Conservation (phyloP, 2,329 filamentous ascomycete genomes). For the Colletotrichum sp. region DNA sequence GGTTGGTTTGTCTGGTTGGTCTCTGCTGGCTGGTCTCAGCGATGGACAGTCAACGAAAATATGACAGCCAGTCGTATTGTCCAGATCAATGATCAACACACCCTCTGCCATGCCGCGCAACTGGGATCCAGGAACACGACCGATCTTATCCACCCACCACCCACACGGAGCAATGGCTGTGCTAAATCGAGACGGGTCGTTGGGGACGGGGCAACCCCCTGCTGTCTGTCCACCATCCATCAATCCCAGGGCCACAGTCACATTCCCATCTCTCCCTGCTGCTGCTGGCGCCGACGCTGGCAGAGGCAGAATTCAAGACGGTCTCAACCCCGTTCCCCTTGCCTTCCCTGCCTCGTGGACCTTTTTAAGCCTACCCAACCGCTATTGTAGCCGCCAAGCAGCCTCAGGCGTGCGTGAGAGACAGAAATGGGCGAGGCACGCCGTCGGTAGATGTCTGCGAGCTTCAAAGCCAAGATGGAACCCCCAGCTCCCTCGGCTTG, state of each 20-base stretch:
- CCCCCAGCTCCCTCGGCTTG: background rate
- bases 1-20: background rate
- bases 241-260: background rate
- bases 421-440: background rate
- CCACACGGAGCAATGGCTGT: conserved; percentile 10
- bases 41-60: background rate
- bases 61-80: conserved; percentile 2
- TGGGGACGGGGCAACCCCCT: background rate
- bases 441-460: background rate
- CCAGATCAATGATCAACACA: background rate
- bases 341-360: background rate
- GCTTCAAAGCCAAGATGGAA: background rate
- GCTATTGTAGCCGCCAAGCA: background rate
- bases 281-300: background rate
- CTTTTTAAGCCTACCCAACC: background rate
- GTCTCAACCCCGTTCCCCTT: background rate
- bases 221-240: background rate
- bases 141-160: background rate
- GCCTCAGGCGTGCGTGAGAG: background rate
- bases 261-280: background rate
- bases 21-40: background rate
- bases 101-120: background rate
- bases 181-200: conserved; percentile 13
- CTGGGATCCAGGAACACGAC: conserved; percentile 17
- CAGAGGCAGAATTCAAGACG: background rate